Evolutionary conservation across 257 asterid species (phyloP).

Genomic region (Penstemon barbatus): DNA sequence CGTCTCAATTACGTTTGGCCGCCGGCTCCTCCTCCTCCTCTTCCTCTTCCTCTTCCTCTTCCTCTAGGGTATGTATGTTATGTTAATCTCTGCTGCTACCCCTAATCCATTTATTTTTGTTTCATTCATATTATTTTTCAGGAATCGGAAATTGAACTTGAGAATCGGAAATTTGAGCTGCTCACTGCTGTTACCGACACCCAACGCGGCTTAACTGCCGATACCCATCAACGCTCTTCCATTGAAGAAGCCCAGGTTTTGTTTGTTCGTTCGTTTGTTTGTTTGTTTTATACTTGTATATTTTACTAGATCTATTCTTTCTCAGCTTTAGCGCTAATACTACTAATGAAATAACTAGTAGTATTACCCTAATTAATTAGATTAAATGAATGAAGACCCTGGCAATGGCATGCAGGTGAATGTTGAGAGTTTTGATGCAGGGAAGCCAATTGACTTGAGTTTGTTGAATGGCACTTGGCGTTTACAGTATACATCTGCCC

Average conservation of each 20-base stretch:
- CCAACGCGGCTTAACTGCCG: conserved; percentile 70
- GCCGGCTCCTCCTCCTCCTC: conserved; percentile 23
- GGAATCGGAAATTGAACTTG: conserved; percentile 53
- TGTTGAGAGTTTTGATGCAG: conserved; percentile 69
- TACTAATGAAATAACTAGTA: neutral
- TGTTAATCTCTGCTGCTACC: neutral
- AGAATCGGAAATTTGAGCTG: conserved; percentile 60
- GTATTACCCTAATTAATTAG: neutral
- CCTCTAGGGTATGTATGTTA: conserved; percentile 30
- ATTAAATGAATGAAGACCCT: no score
- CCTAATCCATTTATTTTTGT: neutral
- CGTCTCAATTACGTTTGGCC: conserved; percentile 25
- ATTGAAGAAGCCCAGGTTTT: conserved; percentile 78
- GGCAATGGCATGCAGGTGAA: conserved; percentile 41
- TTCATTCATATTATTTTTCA: conserved; percentile 25
- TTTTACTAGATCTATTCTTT: neutral
- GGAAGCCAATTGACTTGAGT: conserved; percentile 53
- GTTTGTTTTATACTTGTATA: neutral
- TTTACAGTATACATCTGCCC: conserved; percentile 84
- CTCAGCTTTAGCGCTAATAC: neutral
- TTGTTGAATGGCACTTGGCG: conserved; percentile 94
- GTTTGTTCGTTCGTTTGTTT: neutral
- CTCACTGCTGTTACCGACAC: conserved; percentile 67
- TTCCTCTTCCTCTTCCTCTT: conserved; percentile 32
- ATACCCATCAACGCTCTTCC: conserved; percentile 63